Evolutionary conservation across 2,329 filamentous ascomycete species (phyloP).

Genomic region (Claviceps pazoutovae): DNA sequence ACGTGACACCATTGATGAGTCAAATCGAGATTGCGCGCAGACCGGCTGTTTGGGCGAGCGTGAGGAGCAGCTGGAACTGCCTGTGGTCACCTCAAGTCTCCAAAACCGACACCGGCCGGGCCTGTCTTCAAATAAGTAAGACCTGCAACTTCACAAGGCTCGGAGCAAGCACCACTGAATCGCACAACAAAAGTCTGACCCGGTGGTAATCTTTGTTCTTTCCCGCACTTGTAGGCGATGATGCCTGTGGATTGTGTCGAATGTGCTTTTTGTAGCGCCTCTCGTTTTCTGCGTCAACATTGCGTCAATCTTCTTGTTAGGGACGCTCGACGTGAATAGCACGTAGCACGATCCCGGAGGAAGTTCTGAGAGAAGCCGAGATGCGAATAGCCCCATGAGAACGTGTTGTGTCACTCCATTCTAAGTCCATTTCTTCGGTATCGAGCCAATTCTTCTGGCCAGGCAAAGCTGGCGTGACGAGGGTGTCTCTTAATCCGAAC

Average conservation of each 20-base stretch:
- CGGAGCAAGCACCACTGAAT: conserved; percentile 25
- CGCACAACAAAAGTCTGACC: conserved; percentile 48
- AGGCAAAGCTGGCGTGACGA: background rate
- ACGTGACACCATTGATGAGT: conserved; percentile 47
- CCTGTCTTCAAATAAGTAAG: background rate
- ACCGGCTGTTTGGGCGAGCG: conserved; percentile 44
- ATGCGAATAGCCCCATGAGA: conserved; percentile 1
- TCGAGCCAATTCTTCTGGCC: background rate
- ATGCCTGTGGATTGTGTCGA: conserved; percentile 33
- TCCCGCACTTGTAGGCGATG: background rate
- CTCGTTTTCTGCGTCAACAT: conserved; percentile 45
- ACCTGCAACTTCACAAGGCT: conserved; percentile 46
- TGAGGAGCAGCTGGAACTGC: conserved; percentile 19
- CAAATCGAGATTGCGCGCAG: conserved; percentile 25
- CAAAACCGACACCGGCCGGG: conserved; percentile 28
- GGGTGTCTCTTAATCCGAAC: background rate
- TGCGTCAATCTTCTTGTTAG: conserved; percentile 35
- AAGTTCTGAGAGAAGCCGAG: background rate
- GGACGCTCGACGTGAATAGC: background rate
- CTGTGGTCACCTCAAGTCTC: conserved; percentile 29
- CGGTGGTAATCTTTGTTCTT: conserved; percentile 20
- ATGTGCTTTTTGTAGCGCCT: conserved; percentile 40
- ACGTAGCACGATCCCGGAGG: background rate
- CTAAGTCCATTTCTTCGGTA: background rate
- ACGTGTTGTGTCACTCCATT: background rate